These are phyloP conservation scores for Saitozyma sp. DNA, from an alignment of 768 basidiomycete genomes.

Conservation along the genomic window DNA sequence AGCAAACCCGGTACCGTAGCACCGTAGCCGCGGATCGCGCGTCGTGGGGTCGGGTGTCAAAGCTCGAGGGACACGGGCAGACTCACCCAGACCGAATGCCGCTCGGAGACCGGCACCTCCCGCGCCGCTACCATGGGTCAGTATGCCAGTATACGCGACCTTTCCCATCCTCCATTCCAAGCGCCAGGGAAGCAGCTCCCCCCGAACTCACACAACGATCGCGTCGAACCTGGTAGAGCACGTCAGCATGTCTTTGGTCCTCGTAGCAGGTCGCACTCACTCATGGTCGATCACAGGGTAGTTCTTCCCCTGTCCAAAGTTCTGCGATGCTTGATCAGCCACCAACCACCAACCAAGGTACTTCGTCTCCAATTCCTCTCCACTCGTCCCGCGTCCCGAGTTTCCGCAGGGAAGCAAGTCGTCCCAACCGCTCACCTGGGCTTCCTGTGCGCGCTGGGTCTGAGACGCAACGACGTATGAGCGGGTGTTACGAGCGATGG, in stretches of 20 bases:
- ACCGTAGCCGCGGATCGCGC: neutral
- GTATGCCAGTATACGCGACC: neutral
- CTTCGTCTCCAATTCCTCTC: neutral
- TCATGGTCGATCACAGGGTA: constrained; percentile 98
- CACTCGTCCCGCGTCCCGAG: neutral
- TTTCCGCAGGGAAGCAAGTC: no score
- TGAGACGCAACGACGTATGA: constrained; percentile 40
- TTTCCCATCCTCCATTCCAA: constrained; percentile 8
- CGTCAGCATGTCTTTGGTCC: neutral
- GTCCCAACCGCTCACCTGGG: constrained; percentile 33
- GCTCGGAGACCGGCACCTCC: constrained; percentile 98
- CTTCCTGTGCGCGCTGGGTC: constrained; percentile 46
- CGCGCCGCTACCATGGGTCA: constrained; percentile 68
- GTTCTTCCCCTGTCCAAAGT: constrained; percentile 51
- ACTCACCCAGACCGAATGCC: constrained; percentile 76
- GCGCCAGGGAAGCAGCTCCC: neutral
- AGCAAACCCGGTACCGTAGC: neutral
- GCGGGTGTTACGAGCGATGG: constrained; percentile 14
- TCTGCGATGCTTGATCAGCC: constrained; percentile 14
- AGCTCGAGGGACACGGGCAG: neutral
- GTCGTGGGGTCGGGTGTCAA: neutral
- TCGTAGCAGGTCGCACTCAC: constrained; percentile 13
- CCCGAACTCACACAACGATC: constrained; percentile 80
- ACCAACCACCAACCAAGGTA: no score
- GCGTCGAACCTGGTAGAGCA: constrained; percentile 69